Evolutionary conservation across 306 rosid genomes (phyloP).

Genomic region (Cucumis hystrix): DNA sequence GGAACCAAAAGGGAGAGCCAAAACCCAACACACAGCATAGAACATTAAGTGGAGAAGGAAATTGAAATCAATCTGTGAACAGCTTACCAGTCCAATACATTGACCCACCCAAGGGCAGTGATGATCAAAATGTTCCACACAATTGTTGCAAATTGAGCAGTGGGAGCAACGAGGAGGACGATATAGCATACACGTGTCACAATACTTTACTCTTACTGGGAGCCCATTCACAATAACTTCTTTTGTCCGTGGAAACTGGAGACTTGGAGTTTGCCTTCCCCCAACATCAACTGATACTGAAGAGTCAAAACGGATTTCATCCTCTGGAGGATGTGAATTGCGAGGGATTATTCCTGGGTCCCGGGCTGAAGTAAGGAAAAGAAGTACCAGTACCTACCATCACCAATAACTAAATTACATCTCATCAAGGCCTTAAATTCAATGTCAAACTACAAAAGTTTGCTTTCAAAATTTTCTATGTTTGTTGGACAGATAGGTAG

Average conservation of each 20-base stretch:
- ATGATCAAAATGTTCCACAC: slow-evolving; percentile 95
- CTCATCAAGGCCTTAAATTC: slow-evolving; percentile 6
- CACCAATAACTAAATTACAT: slow-evolving; percentile 35
- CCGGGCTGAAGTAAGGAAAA: slow-evolving; percentile 78
- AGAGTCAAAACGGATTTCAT: slow-evolving; percentile 56
- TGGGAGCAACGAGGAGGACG: slow-evolving; percentile 98
- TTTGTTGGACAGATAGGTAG: neutral
- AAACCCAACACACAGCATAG: neutral
- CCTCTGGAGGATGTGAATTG: slow-evolving; percentile 86
- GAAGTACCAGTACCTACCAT: slow-evolving; percentile 76
- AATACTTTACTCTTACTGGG: slow-evolving; percentile 74
- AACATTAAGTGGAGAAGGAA: neutral
- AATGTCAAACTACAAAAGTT: slow-evolving; percentile 4
- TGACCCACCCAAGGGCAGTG: slow-evolving; percentile 99
- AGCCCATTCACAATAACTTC: slow-evolving; percentile 59
- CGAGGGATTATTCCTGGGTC: slow-evolving; percentile 94
- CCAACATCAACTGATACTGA: slow-evolving; percentile 42
- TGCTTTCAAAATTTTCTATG: neutral
- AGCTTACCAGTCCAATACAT: slow-evolving; percentile 87
- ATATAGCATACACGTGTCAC: slow-evolving; percentile 88
- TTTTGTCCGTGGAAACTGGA: slow-evolving; percentile 66
- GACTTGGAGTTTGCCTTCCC: slow-evolving; percentile 75
- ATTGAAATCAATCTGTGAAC: neutral
- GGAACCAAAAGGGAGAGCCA: neutral
- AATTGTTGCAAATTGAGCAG: slow-evolving; percentile 91